phyloP scores from a whole-genome alignment of 2,329 filamentous ascomycete genomes.

The Xylariaceae sp. region DNA sequence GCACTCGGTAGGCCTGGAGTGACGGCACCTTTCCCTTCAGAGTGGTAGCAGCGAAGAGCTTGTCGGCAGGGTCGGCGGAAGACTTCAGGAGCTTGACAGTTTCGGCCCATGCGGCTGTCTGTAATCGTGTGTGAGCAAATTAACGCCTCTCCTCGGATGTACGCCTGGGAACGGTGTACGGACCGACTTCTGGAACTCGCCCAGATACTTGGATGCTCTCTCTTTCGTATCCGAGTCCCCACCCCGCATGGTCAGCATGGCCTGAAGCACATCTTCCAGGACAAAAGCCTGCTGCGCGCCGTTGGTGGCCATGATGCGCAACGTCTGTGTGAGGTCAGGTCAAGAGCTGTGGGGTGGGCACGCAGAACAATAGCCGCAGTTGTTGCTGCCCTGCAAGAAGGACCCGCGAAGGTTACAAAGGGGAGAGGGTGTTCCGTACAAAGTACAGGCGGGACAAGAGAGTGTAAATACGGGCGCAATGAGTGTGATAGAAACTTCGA shows the following conservation, averaged over 20 bases:
- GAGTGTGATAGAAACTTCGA: not conserved
- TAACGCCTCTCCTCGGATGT: not conserved
- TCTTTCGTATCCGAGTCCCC: constrained; percentile 77
- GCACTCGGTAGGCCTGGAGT: constrained; percentile 1
- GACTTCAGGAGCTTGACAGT: constrained; percentile 84
- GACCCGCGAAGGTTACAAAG: constrained; percentile 2
- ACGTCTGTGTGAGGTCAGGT: constrained; percentile 24
- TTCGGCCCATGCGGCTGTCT: constrained; percentile 87
- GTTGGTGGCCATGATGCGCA: constrained; percentile 59
- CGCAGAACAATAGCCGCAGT: constrained; percentile 22
- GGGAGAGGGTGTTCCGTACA: not conserved
- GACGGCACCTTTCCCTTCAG: constrained; percentile 86
- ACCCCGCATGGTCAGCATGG: constrained; percentile 87
- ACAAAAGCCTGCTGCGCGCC: constrained; percentile 66
- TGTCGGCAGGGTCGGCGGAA: constrained; percentile 73
- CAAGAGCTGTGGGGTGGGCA: constrained; percentile 26
- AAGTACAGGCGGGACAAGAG: not conserved
- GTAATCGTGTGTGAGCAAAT: constrained; percentile 23
- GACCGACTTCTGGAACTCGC: constrained; percentile 97
- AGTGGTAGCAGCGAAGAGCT: constrained; percentile 93
- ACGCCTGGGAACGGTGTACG: constrained; percentile 34
- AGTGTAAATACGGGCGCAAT: constrained; percentile 2
- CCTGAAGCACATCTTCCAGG: constrained; percentile 70
- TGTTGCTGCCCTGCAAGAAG: constrained; percentile 19
- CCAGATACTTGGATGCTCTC: constrained; percentile 84